A percentile compares a stretch with the other conserved stretches of the same genome.
Evolutionary conservation across 768 basidiomycete species (phyloP).

Genomic region (Termitomyces sp.): DNA sequence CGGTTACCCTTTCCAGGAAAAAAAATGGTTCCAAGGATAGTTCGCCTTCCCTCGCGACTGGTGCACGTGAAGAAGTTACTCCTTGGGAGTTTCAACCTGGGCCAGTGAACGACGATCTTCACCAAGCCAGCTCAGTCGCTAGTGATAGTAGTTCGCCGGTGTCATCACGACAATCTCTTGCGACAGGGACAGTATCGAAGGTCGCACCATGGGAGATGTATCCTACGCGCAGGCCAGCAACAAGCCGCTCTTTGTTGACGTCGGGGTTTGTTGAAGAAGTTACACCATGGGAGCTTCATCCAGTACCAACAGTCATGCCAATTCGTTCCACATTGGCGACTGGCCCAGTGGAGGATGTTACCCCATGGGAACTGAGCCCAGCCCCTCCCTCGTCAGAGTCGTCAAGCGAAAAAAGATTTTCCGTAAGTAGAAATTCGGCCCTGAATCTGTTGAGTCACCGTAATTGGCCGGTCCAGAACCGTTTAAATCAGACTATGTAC

Average conservation of each 20-base stretch:
- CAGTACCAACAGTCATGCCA: conserved; percentile 17
- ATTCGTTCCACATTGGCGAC: conserved; percentile 19
- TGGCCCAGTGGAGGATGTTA: conserved; percentile 22
- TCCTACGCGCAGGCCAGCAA: conserved; percentile 11
- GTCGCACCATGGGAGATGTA: conserved; percentile 26
- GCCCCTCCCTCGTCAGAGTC: background rate
- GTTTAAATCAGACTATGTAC: conserved; percentile 2
- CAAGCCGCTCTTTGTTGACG: conserved; percentile 17
- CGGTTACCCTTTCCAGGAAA: background rate
- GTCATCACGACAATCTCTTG: conserved; percentile 6
- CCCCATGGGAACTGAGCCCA: conserved; percentile 28
- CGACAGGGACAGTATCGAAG: conserved; percentile 21
- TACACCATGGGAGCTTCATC: conserved; percentile 25
- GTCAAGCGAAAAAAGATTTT: conserved; percentile 12
- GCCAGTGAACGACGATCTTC: conserved; percentile 8
- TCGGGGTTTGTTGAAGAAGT: conserved; percentile 23
- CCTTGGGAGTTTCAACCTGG: conserved; percentile 29
- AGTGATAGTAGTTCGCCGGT: conserved; percentile 9
- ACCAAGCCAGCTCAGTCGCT: background rate
- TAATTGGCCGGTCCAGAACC: conserved; percentile 8
- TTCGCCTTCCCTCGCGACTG: conserved; percentile 21
- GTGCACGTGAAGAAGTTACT: conserved; percentile 22
- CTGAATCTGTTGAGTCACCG: conserved; percentile 10
- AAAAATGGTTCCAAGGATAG: conserved; percentile 7
- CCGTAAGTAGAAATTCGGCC: conserved; percentile 14